These are phyloP conservation scores for Fusarium torreyae DNA, from an alignment of 2,329 filamentous ascomycete genomes.

Conservation along the genomic window DNA sequence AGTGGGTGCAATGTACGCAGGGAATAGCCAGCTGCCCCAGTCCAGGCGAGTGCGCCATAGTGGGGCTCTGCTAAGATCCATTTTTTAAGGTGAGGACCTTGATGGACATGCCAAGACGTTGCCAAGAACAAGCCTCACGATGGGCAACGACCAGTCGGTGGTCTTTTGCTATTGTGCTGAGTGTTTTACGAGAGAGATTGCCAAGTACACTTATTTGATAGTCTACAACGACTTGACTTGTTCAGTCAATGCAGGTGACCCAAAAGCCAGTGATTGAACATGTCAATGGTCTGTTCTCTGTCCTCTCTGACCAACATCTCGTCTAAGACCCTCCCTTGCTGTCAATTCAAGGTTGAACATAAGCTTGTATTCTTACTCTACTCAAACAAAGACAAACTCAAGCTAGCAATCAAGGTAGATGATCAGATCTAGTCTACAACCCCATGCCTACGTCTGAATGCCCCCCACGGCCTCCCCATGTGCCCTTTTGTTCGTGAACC, in stretches of 20 bases:
- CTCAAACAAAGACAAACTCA: background rate
- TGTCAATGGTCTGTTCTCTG: background rate
- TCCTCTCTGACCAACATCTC: background rate
- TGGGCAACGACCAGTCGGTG: background rate
- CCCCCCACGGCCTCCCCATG: slow-evolving; percentile 24
- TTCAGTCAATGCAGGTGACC: background rate
- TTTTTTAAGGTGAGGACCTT: slow-evolving; percentile 48
- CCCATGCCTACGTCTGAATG: background rate
- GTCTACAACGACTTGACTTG: background rate
- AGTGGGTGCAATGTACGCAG: slow-evolving; percentile 5
- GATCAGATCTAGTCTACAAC: background rate
- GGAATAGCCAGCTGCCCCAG: background rate
- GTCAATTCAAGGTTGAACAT: background rate
- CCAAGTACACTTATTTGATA: background rate
- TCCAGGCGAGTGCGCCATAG: background rate
- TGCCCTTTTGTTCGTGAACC: slow-evolving; percentile 5
- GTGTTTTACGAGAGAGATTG: background rate
- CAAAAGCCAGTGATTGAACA: background rate
- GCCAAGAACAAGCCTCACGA: slow-evolving; percentile 38
- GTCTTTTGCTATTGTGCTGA: background rate
- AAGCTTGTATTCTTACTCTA: background rate
- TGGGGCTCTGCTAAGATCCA: slow-evolving; percentile 17
- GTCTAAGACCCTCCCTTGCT: background rate
- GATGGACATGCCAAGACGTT: slow-evolving; percentile 42
- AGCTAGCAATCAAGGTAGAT: background rate